phyloP scores from a whole-genome alignment of 495 filamentous ascomycete genomes.

The Cladorrhinum samala region DNA sequence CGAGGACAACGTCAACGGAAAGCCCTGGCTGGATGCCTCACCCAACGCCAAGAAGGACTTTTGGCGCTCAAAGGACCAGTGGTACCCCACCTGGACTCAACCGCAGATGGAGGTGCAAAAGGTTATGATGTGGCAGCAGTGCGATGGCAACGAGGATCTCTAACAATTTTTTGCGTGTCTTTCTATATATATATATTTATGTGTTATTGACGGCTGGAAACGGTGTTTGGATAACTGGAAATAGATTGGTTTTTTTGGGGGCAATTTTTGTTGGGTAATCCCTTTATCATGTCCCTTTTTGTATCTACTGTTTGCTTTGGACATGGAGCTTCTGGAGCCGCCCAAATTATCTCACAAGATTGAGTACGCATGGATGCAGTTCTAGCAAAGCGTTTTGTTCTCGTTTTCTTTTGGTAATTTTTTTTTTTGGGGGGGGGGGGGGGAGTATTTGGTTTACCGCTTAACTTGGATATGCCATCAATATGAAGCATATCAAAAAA shows the following conservation, averaged over 20 bases:
- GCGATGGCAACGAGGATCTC: conserved; percentile 47
- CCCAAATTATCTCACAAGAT: background rate
- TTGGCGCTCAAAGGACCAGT: conserved; percentile 58
- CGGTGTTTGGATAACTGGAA: background rate
- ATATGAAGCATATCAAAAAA: too few relatives aligned
- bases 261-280: background rate
- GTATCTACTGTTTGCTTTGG: background rate
- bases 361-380: background rate
- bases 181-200: background rate
- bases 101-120: conserved; percentile 66
- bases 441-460: background rate
- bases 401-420: background rate
- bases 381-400: background rate
- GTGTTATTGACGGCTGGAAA: background rate
- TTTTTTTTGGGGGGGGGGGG: too few relatives aligned
- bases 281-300: too few relatives aligned
- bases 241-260: background rate
- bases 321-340: background rate
- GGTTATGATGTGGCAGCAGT: conserved; percentile 78
- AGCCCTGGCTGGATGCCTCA: conserved; percentile 73
- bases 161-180: conserved; percentile 6
- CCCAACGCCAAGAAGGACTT: conserved; percentile 65
- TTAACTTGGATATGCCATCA: background rate
- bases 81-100: conserved; percentile 69
- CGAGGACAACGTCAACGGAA: conserved; percentile 58